Base-by-base conservation (phyloP, 2,329 filamentous ascomycete genomes). In the Colletotrichum australisinense region DNA sequence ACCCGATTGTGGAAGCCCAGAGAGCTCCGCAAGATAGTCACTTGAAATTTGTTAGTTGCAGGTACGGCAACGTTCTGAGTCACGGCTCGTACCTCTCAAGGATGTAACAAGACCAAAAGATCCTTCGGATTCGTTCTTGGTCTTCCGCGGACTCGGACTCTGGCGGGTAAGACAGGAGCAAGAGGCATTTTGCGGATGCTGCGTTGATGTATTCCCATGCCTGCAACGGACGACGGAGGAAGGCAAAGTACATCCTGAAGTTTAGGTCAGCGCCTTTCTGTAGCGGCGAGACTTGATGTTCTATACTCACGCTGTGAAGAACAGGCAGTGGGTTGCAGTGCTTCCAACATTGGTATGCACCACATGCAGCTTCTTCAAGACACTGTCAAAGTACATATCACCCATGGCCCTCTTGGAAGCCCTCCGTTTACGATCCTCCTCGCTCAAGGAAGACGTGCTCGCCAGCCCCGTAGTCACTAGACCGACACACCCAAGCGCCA, bases 61-160 rank as follows among this genome's bases (percentile, higher is more conserved):
- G 46, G 7, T 9, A 11, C 19, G n/a, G 2, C 7, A 19, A 11
- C 16, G 24, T 5, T n/a, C 38, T 5, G 6, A 30, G 19, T 2
- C 26, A 16, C 2, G 12, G 8, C 12, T 22, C 46, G 7, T 52
- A 85, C 86, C 86, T 88, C 76, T 89, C 87, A 0, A 89, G 80
- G 12, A 89, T 87, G 67, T 88, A 89, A 69, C 87, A 88, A 0
- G 87, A 86, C 87, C 87, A 89, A 73, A 89, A 89, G 65, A 88
- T 88, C 1, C 87, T 80, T 16, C 85, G 80, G 0, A 88, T 84
- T 3, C 87, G 85, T 75, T 89, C 87, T 49, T 84, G 79, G 3
- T 86, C 84, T 72, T 87, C 83, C 0, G 77, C 74, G 0, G 78
- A 79, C 35, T 82, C 81, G 9, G 78, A 80, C 3, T 75, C 78